Evolutionary conservation across 2,329 filamentous ascomycete species (phyloP), one percentile per base, ranked within the genome.

Genomic region (Trichoderma asperellum): DNA sequence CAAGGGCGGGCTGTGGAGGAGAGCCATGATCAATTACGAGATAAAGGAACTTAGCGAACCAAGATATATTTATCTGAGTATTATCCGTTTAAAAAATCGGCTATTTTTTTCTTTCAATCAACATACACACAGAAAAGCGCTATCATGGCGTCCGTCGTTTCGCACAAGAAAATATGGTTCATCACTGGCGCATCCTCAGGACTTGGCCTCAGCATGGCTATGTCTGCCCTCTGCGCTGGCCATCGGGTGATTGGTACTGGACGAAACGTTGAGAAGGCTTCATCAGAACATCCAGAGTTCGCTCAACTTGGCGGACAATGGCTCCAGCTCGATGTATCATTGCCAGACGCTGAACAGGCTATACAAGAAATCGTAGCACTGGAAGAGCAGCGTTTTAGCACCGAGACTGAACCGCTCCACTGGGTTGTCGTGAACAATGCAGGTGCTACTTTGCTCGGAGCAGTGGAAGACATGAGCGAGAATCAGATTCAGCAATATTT

Each of bases 231-330:
- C 62, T 74, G 75, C 1, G 77, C 79, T 6, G 82, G 83, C 18
- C 81, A 86, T 72, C 78, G 75, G 52, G 84, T 86, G 68, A 80
- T 87, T 60, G 84, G 83, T n/a, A 80, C 82, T 11, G 79, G 81
- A 8, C 83, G 84, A 32, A 80, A 77, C 68, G 70, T 69, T 11
- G 56, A 69, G 32, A 73, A 70, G 43, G 66, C 75, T 1, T 67
- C 72, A 16, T 68, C 70, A 3, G 70, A 72, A 24, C 70, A 72
- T 14, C 47, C 53, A 27, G 40, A 70, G 14, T 70, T 75, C 21
- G 62, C 70, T 32, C 29, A 63, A 10, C 71, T 70, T 18, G 74
- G 73, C 34, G 73, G 72, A 2, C 21, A 63, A 18, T 69, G 79
- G 27, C 57, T 79, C 27, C 73, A 76, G 29, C 60, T 79, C n/a